phyloP scores from a whole-genome alignment of 768 basidiomycete genomes.

The Suillus discolor region DNA sequence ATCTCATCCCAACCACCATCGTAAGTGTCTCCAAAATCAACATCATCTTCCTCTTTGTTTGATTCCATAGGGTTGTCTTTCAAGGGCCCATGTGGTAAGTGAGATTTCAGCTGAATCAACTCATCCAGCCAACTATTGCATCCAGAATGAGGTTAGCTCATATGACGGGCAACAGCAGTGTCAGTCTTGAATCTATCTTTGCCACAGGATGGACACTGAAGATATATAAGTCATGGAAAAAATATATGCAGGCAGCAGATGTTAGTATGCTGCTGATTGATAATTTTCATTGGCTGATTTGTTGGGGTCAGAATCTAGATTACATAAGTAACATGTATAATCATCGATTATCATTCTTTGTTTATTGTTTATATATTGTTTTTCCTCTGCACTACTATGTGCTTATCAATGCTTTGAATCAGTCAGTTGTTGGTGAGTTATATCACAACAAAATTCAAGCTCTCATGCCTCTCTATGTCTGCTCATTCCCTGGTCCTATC shows the following conservation, averaged over 20 bases:
- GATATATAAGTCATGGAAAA: not conserved
- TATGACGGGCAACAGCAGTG: not conserved
- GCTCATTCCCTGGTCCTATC: too few relatives aligned
- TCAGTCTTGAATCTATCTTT: not conserved
- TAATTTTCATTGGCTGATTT: too few relatives aligned
- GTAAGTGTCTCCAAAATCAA: not conserved
- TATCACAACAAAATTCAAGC: too few relatives aligned
- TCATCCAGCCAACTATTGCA: not conserved
- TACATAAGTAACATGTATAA: too few relatives aligned
- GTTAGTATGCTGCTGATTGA: too few relatives aligned
- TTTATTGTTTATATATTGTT: too few relatives aligned
- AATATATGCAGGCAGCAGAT: not conserved
- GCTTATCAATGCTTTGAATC: too few relatives aligned
- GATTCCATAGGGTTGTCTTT: not conserved
- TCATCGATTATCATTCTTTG: too few relatives aligned
- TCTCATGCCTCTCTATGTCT: too few relatives aligned
- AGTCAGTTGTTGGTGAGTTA: too few relatives aligned
- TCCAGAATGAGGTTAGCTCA: not conserved
- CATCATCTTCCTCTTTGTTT: not conserved
- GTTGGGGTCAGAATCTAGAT: too few relatives aligned
- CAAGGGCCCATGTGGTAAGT: not conserved
- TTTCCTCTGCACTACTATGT: too few relatives aligned
- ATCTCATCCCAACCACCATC: not conserved
- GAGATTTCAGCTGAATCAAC: not conserved
- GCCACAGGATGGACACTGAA: not conserved